Evolutionary conservation across 2,329 filamentous ascomycete species (phyloP), one percentile per base, ranked within the genome.

Genomic region (Aspergillus luchuensis): DNA sequence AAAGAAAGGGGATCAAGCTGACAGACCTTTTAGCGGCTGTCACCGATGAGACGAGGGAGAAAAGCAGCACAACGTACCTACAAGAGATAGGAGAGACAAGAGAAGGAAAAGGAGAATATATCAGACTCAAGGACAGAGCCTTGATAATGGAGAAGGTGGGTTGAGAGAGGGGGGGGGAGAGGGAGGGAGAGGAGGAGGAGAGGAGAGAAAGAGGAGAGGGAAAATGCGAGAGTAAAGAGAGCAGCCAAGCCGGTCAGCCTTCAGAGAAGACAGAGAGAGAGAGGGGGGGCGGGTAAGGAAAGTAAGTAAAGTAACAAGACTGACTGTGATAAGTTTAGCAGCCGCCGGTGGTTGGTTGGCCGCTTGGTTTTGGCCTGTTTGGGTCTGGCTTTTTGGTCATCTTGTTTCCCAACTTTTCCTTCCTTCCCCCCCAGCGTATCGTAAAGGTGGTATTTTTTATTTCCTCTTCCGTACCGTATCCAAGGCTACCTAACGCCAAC

Each of bases 231-330:
- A 63, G 47, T 41, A 23, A 52, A 21, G 41, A 28, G 23, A 19
- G 45, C 45, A 49, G 47, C 47, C 25, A 56, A 33, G 53, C 39
- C 30, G 39, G 38, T 45, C 36, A 45, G 51, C 51, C 53, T 54
- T 59, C 55, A 62, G 54, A 57, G 50, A 57, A 58, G 62, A 57
- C 55, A 62, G 54, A 57, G 50, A 57, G 57, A 58, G 66, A 63
- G 64, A 63, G 64, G 66, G 64, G 66, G 68, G 71, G 70, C 66
- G 67, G 71, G 71, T 63, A 63, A 61, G 50, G 60, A 36, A 59
- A 59, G 56, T 21, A 21, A 21, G 3, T 2, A 3, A 21, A 21
- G 19, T 21, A 21, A 21, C 19, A 21, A 17, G 49, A 52, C 25
- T 19, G 47, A 17, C 47, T 10, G 52, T 43, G 36, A 55, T 30